phyloP scores from a whole-genome alignment of 2,329 filamentous ascomycete genomes.

The Sporothrix mexicana region DNA sequence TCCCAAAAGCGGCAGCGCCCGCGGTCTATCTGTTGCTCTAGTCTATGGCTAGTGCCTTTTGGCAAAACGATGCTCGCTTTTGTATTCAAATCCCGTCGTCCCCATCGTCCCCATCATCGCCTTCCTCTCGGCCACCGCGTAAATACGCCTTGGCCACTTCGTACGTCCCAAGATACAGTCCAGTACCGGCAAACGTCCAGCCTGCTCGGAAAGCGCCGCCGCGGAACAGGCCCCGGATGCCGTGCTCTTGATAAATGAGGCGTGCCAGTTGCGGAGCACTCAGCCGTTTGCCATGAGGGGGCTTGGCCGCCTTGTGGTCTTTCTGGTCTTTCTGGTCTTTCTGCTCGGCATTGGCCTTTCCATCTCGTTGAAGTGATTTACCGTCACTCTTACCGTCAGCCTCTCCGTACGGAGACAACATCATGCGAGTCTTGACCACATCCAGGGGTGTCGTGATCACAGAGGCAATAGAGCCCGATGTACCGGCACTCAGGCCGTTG shows the following conservation, averaged over 20 bases:
- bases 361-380: conserved; percentile 40
- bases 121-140: conserved; percentile 51
- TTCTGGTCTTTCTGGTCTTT: not conserved
- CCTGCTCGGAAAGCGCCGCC: conserved; percentile 74
- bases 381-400: conserved; percentile 42
- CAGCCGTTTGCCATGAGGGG: conserved; percentile 39
- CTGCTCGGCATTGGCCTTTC: conserved; percentile 25
- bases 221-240: conserved; percentile 75
- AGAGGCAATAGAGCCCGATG: conserved; percentile 75
- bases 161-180: conserved; percentile 85
- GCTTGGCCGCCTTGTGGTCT: conserved; percentile 37
- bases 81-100: not conserved
- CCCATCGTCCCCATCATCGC: conserved; percentile 45
- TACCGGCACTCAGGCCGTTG: conserved; percentile 74
- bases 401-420: conserved; percentile 67
- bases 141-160: conserved; percentile 76
- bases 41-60: no score
- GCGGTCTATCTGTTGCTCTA: not conserved
- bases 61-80: not conserved
- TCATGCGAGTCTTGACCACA: conserved; percentile 88
- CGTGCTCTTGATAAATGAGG: conserved; percentile 69
- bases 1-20: not conserved
- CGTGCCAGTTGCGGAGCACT: conserved; percentile 65
- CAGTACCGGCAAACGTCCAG: conserved; percentile 84
- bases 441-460: conserved; percentile 87